Evolutionary conservation across 1,284 basidiomycete species (phyloP).

Genomic region (Termitomyces sp.): DNA sequence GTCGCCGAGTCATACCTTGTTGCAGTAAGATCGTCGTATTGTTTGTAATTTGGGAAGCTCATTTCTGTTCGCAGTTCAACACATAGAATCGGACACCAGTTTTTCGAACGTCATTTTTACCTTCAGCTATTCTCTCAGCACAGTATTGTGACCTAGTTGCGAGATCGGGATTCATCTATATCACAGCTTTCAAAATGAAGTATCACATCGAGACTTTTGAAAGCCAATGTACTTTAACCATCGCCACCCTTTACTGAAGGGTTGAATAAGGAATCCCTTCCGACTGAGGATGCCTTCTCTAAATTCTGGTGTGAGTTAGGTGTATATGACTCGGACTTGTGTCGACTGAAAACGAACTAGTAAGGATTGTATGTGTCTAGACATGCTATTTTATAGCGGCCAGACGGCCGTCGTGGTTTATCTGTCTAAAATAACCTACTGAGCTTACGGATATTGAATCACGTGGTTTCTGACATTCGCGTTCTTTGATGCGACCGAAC

Average conservation of each 20-base stretch:
- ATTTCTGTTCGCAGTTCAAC: slow-evolving; percentile 26
- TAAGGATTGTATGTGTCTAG: not conserved
- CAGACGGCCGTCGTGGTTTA: too few species aligned
- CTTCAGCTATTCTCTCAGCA: not conserved
- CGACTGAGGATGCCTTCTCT: not conserved
- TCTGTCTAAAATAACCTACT: too few species aligned
- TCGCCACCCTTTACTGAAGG: not conserved
- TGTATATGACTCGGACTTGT: too few species aligned
- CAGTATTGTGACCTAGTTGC: not conserved
- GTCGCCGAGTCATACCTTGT: slow-evolving; percentile 90
- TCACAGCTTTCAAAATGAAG: not conserved
- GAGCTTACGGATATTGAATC: too few species aligned
- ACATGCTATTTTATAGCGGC: too few species aligned
- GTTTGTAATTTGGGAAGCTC: not conserved
- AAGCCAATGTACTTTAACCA: not conserved
- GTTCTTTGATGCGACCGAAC: not conserved
- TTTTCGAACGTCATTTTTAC: not conserved
- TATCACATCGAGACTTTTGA: not conserved
- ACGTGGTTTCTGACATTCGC: too few species aligned
- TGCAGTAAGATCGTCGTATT: slow-evolving; percentile 45
- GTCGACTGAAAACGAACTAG: not conserved
- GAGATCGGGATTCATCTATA: not conserved
- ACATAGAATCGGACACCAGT: slow-evolving; percentile 19
- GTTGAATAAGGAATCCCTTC: not conserved
- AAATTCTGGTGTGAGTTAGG: not conserved